Percentiles rank a stretch among this genome's conserved stretches.
Conservation (phyloP, 192 early-diverging fungal genomes). For the Entomortierella beljakovae region DNA sequence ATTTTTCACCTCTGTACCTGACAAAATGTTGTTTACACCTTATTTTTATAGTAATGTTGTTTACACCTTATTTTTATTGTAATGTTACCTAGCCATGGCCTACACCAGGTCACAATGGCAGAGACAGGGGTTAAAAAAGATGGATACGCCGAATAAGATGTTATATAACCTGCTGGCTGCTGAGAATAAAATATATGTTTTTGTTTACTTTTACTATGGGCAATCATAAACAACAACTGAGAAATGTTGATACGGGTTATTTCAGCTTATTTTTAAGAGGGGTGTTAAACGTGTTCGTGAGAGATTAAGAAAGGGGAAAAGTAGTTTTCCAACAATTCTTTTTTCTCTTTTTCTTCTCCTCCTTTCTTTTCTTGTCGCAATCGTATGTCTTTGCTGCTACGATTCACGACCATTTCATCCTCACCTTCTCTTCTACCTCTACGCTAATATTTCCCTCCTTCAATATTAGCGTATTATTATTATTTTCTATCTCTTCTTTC, state of each 20-base stretch:
- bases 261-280: no score
- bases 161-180: no score
- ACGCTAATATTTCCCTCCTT: background rate
- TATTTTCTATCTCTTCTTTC: background rate
- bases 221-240: background rate
- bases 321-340: background rate
- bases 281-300: background rate
- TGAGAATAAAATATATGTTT: no score
- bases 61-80: no score
- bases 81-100: no score
- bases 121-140: conserved; percentile 9
- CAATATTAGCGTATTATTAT: background rate
- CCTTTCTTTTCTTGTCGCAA: conserved; percentile 4
- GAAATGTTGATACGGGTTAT: no score
- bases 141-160: no score
- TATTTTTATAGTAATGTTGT: no score
- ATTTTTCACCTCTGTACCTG: background rate
- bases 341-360: background rate
- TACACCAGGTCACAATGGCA: conserved; percentile 30
- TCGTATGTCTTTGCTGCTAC: conserved; percentile 13
- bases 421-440: background rate
- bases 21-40: background rate
- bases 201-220: no score
- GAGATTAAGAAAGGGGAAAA: conserved; percentile 2
- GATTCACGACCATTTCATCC: conserved; percentile 3